A percentile compares a stretch with the other conserved stretches of the same genome.
Conservation (phyloP, 108 stramenopile species). For the Seminavis robusta region DNA sequence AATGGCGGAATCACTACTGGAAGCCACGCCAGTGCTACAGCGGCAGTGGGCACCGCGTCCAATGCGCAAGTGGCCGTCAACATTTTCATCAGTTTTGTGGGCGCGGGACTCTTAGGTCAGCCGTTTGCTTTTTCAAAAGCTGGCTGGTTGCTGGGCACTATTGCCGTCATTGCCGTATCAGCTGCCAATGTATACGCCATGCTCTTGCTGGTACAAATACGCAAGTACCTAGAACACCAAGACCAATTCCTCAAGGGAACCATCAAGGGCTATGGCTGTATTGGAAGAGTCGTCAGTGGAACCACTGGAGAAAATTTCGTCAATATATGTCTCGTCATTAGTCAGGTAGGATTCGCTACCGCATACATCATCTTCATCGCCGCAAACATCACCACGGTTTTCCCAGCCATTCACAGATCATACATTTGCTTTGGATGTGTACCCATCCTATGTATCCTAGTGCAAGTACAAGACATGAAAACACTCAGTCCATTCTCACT, state of each 20-base stretch:
- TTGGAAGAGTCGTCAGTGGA: conserved; percentile 56
- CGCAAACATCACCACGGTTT: conserved; percentile 58
- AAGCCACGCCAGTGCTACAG: no score
- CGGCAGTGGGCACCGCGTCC: conserved; percentile 34
- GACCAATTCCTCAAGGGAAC: background rate
- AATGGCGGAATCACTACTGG: no score
- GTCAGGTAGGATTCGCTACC: conserved; percentile 77
- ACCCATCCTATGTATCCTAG: conserved; percentile 53
- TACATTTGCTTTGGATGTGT: conserved; percentile 50
- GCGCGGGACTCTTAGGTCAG: conserved; percentile 69
- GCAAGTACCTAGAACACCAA: background rate
- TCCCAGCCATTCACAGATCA: conserved; percentile 30
- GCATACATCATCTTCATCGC: conserved; percentile 82
- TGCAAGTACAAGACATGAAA: conserved; percentile 60
- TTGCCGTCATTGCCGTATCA: conserved; percentile 39
- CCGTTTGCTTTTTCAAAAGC: conserved; percentile 69
- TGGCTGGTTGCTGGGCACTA: conserved; percentile 61
- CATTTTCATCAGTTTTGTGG: conserved; percentile 80
- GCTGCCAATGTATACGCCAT: conserved; percentile 70
- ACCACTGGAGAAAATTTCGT: conserved; percentile 52
- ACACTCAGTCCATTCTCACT: conserved; percentile 63
- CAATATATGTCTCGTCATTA: conserved; percentile 64
- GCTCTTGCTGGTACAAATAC: conserved; percentile 50
- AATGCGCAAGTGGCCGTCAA: conserved; percentile 58
- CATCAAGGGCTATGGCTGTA: conserved; percentile 47